phyloP scores from a whole-genome alignment of 768 basidiomycete species.

The Naganishia friedmannii region DNA sequence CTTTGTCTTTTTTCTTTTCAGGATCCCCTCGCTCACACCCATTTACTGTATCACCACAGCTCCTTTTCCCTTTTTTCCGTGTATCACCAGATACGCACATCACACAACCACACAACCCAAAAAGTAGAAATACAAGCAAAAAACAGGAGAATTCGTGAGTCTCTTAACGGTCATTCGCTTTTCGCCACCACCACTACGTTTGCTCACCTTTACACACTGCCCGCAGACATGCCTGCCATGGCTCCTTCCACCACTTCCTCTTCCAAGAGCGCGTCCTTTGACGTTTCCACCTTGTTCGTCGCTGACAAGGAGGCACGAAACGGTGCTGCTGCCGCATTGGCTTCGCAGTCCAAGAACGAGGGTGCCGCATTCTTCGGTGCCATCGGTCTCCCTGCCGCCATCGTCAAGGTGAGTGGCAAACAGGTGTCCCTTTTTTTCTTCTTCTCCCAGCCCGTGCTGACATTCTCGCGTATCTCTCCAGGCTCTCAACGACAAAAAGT shows the following conservation, averaged over 20 bases:
- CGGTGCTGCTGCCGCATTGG: conserved; percentile 67
- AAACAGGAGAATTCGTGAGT: conserved; percentile 9
- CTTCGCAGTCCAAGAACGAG: conserved; percentile 73
- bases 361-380: conserved; percentile 73
- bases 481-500: conserved; percentile 93
- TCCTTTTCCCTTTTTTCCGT: neutral
- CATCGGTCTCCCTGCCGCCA: conserved; percentile 67
- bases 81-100: conserved; percentile 18
- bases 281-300: conserved; percentile 72
- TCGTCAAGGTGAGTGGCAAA: conserved; percentile 58
- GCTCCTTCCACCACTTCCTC: conserved; percentile 67
- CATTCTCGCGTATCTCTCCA: conserved; percentile 21
- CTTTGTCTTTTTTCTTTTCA: neutral
- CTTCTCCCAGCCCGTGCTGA: neutral
- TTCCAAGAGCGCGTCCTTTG: conserved; percentile 54
- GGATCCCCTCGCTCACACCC: neutral
- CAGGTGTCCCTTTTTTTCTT: neutral
- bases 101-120: neutral
- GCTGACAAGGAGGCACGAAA: conserved; percentile 80
- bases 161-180: neutral
- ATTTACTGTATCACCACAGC: neutral
- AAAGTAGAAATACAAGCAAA: neutral
- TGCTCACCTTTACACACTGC: neutral
- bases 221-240: conserved; percentile 68
- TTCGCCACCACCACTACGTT: neutral